Evolutionary conservation across 2,329 filamentous ascomycete genomes (phyloP).

Genomic region (Tolypocladium tropicale): DNA sequence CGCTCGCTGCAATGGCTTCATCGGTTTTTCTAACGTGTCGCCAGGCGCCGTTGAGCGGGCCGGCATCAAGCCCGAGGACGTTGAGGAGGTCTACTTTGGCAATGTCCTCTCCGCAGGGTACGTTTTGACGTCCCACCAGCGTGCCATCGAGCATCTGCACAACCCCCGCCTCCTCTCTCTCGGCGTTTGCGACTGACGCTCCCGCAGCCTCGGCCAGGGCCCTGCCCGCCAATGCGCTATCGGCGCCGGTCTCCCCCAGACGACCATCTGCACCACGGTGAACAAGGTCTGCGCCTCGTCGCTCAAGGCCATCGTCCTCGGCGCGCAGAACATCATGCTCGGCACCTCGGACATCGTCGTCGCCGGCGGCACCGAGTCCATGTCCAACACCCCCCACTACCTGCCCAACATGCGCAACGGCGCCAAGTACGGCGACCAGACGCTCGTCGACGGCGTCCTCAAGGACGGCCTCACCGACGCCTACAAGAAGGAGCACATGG

Average conservation of each 20-base stretch:
- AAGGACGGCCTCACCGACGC: constrained; percentile 93
- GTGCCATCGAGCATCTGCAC: background rate
- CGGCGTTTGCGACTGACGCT: background rate
- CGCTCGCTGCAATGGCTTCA: background rate
- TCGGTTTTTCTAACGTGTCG: constrained; percentile 8
- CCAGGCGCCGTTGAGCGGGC: constrained; percentile 72
- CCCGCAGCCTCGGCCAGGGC: constrained; percentile 76
- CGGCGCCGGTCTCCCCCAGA: constrained; percentile 71
- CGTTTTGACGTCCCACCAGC: constrained; percentile 20
- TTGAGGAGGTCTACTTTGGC: constrained; percentile 95
- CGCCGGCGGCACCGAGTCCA: constrained; percentile 91
- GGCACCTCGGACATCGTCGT: constrained; percentile 89
- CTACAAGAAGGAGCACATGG: constrained; percentile 97
- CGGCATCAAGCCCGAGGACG: constrained; percentile 77
- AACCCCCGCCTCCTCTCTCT: no score
- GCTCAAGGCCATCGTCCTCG: constrained; percentile 89
- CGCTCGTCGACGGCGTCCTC: constrained; percentile 79
- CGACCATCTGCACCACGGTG: constrained; percentile 78
- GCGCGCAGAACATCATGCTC: constrained; percentile 94
- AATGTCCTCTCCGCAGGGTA: constrained; percentile 97
- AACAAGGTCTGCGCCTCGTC: constrained; percentile 99
- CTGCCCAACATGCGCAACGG: constrained; percentile 77
- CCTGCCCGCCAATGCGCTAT: constrained; percentile 92
- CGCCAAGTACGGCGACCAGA: constrained; percentile 88
- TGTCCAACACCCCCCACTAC: constrained; percentile 97